phyloP scores from a whole-genome alignment of 2,329 filamentous ascomycete genomes.

The Pseudogymnoascus sp. region DNA sequence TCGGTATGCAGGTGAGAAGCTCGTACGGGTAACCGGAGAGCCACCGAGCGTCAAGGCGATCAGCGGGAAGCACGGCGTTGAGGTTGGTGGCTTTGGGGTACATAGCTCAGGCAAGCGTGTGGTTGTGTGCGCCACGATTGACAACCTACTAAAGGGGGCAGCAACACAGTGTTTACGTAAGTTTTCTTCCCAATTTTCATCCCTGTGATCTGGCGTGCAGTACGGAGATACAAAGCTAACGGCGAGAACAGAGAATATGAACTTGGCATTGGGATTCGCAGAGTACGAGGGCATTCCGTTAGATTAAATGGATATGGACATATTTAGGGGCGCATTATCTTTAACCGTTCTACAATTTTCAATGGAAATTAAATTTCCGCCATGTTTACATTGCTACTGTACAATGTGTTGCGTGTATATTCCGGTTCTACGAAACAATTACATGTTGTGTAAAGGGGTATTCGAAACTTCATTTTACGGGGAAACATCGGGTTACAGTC shows the following conservation, averaged over 20 bases:
- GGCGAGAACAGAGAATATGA: constrained; percentile 70
- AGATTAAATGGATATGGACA: constrained; percentile 22
- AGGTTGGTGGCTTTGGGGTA: constrained; percentile 94
- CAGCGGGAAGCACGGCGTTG: constrained; percentile 76
- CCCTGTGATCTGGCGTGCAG: constrained; percentile 14
- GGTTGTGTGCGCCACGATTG: constrained; percentile 89
- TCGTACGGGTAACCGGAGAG: constrained; percentile 88
- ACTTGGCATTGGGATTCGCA: constrained; percentile 78
- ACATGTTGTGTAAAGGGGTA: too few species aligned
- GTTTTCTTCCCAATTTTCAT: constrained; percentile 34
- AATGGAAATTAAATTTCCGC: background rate
- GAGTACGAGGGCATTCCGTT: constrained; percentile 82
- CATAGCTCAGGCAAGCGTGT: constrained; percentile 83
- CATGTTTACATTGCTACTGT: background rate
- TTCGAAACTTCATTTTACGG: background rate
- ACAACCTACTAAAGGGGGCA: constrained; percentile 89
- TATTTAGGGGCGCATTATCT: background rate
- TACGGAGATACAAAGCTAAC: constrained; percentile 15
- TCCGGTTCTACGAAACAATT: background rate
- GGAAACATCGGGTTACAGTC: background rate
- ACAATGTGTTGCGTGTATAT: background rate
- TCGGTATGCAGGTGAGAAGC: constrained; percentile 88
- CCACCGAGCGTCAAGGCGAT: constrained; percentile 81
- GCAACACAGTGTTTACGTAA: constrained; percentile 86
- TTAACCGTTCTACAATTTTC: constrained; percentile 1